Conservation (phyloP, 495 filamentous ascomycete species). For the Aspergillus coremiiformis region DNA sequence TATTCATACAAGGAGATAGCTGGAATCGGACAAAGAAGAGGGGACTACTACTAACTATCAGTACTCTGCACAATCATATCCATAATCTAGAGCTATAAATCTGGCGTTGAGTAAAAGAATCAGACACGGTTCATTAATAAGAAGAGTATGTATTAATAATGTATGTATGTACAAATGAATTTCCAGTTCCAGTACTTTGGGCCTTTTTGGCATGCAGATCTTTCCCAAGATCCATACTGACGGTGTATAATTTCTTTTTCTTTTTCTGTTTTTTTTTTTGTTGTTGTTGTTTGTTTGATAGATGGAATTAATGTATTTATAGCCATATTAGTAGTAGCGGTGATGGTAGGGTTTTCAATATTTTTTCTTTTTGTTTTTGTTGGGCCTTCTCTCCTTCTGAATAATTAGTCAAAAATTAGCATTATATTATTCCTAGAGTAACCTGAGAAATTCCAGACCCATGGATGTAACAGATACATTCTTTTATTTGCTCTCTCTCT, state of each 20-base stretch:
- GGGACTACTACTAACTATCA: background rate
- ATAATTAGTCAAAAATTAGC: background rate
- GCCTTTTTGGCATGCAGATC: constrained; percentile 13
- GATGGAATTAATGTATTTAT: background rate
- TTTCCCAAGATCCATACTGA: background rate
- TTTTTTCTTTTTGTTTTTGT: background rate
- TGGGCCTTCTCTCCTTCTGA: background rate
- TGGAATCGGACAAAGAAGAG: background rate
- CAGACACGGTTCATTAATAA: background rate
- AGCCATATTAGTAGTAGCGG: background rate
- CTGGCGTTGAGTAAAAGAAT: background rate
- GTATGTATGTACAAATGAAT: too few relatives aligned
- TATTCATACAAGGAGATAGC: background rate
- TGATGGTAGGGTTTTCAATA: background rate
- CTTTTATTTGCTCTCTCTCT: background rate
- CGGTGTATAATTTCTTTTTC: background rate
- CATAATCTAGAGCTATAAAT: background rate
- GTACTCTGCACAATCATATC: background rate
- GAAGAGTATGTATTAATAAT: too few relatives aligned
- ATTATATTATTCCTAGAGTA: background rate
- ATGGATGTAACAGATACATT: background rate
- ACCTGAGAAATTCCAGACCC: background rate
- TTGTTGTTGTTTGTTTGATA: too few relatives aligned
- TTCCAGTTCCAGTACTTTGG: constrained; percentile 8
- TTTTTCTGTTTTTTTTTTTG: too few relatives aligned